Conservation (phyloP, 495 filamentous ascomycete genomes). For the Penicillium herquei region DNA sequence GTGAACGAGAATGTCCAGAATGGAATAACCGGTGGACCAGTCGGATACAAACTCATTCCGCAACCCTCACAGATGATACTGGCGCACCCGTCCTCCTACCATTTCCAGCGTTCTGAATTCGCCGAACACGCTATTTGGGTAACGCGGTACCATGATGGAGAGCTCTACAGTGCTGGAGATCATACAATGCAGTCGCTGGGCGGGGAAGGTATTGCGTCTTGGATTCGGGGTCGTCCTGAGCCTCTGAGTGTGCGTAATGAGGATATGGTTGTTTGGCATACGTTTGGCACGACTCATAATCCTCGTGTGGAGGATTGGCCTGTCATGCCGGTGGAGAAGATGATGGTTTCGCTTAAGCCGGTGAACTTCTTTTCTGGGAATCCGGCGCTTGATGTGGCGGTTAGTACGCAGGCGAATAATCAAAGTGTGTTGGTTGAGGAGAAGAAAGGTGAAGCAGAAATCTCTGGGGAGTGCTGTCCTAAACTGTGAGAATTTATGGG, state of each 20-base stretch:
- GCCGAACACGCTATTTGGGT: conserved; percentile 76
- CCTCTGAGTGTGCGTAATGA: conserved; percentile 43
- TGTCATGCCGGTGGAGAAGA: conserved; percentile 56
- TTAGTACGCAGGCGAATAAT: conserved; percentile 31
- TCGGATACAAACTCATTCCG: conserved; percentile 74
- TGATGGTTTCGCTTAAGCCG: conserved; percentile 59
- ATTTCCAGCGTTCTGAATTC: conserved; percentile 76
- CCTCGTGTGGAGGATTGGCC: conserved; percentile 62
- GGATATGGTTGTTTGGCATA: conserved; percentile 50
- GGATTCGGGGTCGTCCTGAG: conserved; percentile 19
- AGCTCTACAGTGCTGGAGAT: conserved; percentile 73
- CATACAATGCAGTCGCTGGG: conserved; percentile 74
- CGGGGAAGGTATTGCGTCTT: conserved; percentile 40
- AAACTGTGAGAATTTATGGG: not conserved
- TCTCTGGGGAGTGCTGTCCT: not conserved
- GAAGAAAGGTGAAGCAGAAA: not conserved
- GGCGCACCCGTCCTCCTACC: conserved; percentile 63
- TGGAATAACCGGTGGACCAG: conserved; percentile 67
- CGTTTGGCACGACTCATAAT: conserved; percentile 62
- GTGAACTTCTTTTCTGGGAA: conserved; percentile 72
- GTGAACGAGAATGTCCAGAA: conserved; percentile 67
- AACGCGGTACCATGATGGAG: conserved; percentile 69
- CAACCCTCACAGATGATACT: conserved; percentile 76
- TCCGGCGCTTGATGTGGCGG: conserved; percentile 49
- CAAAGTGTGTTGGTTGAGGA: conserved; percentile 26